Conservation (phyloP, 164 flowering plant species). For the Tetrastigma voinierianum region DNA sequence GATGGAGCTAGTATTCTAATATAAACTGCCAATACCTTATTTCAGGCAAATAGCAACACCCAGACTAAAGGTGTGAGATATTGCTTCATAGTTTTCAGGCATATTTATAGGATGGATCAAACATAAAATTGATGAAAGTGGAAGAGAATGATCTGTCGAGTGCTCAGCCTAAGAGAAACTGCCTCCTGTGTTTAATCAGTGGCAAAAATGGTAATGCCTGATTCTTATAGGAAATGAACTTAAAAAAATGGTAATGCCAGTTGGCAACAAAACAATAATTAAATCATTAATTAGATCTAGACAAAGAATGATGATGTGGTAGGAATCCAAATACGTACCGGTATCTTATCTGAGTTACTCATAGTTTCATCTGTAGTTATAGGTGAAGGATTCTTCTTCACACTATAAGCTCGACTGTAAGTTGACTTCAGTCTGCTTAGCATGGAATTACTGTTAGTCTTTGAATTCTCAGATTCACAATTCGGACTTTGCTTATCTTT, state of each 20-base stretch:
- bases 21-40: conserved; percentile 11
- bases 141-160: conserved; percentile 61
- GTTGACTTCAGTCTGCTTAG: conserved; percentile 8
- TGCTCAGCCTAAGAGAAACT: conserved; percentile 51
- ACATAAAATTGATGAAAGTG: conserved; percentile 74
- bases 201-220: too few relatives aligned
- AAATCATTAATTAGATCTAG: too few relatives aligned
- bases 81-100: conserved; percentile 74
- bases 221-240: too few relatives aligned
- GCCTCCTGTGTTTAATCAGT: not conserved
- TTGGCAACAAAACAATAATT: too few relatives aligned
- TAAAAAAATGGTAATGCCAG: too few relatives aligned
- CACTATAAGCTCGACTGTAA: conserved; percentile 7
- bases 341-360: conserved; percentile 4
- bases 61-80: conserved; percentile 69
- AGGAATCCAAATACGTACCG: not conserved
- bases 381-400: conserved; percentile 2
- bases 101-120: conserved; percentile 52
- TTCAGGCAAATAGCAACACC: conserved; percentile 32
- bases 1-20: too few relatives aligned
- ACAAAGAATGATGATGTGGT: too few relatives aligned
- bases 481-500: not conserved
- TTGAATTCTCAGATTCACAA: not conserved
- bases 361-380: conserved; percentile 1
- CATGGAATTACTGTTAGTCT: not conserved